phyloP scores from a whole-genome alignment of 148 eudicot genomes.

The Rhododendron mucronatum region DNA sequence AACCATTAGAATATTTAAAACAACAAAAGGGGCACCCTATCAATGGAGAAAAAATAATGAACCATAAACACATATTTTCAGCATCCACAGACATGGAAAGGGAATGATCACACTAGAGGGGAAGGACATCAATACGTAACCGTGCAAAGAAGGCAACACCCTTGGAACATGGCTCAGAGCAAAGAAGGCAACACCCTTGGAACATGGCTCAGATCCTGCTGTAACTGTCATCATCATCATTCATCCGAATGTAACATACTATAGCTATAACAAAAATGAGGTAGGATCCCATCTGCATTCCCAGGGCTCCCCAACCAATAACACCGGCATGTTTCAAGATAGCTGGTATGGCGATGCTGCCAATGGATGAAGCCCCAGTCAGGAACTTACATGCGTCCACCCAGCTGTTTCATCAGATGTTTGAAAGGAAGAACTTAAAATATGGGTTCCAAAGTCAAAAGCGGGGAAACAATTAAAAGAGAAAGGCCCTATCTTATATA shows the following conservation, averaged over 20 bases:
- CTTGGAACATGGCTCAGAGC: slow-evolving; percentile 30
- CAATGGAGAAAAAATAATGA: neutral
- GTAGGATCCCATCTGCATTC: slow-evolving; percentile 71
- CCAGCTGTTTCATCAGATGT: slow-evolving; percentile 58
- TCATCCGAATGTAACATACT: slow-evolving; percentile 52
- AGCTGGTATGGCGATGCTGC: slow-evolving; percentile 82
- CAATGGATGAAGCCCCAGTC: slow-evolving; percentile 81
- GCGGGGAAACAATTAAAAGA: neutral
- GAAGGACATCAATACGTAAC: neutral
- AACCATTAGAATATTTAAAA: neutral
- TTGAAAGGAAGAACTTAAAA: neutral
- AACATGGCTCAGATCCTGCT: slow-evolving; percentile 36
- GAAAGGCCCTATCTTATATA: neutral
- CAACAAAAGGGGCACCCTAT: neutral
- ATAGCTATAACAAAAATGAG: slow-evolving; percentile 55
- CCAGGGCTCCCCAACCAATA: slow-evolving; percentile 82
- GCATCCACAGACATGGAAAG: slow-evolving; percentile 5
- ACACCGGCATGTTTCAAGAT: slow-evolving; percentile 80
- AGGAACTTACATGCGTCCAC: slow-evolving; percentile 71
- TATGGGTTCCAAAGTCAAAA: neutral
- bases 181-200: neutral
- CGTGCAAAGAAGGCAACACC: neutral
- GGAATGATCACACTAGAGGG: neutral
- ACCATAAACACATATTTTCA: neutral
- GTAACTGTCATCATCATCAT: slow-evolving; percentile 48